A percentile compares a stretch with the other conserved stretches of the same genome.
Evolutionary conservation across 148 eudicot species (phyloP).

Genomic region (Diospyros lotus): DNA sequence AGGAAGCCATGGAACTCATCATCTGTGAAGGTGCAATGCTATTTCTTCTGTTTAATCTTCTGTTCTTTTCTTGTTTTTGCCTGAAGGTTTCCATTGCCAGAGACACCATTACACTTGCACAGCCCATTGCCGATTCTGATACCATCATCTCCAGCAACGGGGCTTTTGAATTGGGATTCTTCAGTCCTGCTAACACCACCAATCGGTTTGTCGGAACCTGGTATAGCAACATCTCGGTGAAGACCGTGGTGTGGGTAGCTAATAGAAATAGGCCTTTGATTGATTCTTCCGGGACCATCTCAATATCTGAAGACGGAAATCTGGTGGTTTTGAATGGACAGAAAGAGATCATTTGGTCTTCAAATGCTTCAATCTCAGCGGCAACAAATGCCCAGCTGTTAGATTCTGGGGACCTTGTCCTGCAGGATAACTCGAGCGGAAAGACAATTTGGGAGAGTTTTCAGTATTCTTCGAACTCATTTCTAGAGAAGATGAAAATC

Average conservation of each 20-base stretch:
- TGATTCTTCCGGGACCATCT: conserved; percentile 34
- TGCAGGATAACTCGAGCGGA: conserved; percentile 3
- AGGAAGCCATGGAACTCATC: not conserved
- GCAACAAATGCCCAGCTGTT: conserved; percentile 15
- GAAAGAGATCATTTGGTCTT: conserved; percentile 37
- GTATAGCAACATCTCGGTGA: conserved; percentile 21
- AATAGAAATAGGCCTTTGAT: conserved; percentile 35
- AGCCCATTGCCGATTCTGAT: conserved; percentile 27
- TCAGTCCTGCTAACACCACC: conserved; percentile 29
- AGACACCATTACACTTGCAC: conserved; percentile 17
- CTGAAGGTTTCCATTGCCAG: conserved; percentile 12
- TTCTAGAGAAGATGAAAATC: not conserved
- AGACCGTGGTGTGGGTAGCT: conserved; percentile 36
- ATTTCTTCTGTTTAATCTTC: not conserved
- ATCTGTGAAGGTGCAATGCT: not conserved
- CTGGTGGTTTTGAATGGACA: conserved; percentile 26
- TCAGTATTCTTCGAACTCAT: conserved; percentile 13
- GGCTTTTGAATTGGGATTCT: conserved; percentile 37
- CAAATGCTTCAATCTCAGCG: conserved; percentile 17
- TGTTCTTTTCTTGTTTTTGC: conserved; percentile 5
- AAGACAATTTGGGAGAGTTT: conserved; percentile 17
- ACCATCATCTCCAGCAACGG: conserved; percentile 28
- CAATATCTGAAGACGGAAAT: conserved; percentile 34
- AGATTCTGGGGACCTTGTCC: conserved; percentile 19
- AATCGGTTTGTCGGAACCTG: conserved; percentile 45